These are phyloP conservation scores for Citrus trifoliata DNA, from an alignment of 345 rosid species.

Conservation along the genomic window DNA sequence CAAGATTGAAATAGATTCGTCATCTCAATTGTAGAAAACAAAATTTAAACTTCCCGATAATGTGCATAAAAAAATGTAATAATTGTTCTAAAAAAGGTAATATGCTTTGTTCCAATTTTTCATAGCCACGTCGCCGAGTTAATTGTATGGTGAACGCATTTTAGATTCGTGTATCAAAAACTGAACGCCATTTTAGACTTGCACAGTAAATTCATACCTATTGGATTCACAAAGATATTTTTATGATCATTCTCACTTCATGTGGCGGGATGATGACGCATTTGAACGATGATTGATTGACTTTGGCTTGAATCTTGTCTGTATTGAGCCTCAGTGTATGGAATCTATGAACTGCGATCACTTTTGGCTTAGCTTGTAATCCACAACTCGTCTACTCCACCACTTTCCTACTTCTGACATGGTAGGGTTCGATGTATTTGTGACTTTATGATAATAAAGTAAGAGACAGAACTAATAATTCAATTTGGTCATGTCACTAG, in stretches of 20 bases:
- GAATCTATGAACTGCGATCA: background rate
- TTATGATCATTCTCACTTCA: background rate
- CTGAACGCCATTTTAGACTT: background rate
- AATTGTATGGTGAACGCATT: too few species aligned
- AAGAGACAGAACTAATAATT: background rate
- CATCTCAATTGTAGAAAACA: too few species aligned
- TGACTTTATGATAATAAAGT: background rate
- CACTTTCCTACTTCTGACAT: background rate
- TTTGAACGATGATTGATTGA: background rate
- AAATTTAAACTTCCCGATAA: background rate
- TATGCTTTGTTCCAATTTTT: too few species aligned
- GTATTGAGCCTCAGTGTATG: background rate
- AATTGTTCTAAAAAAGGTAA: too few species aligned
- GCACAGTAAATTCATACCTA: background rate
- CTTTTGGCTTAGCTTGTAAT: background rate
- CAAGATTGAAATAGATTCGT: background rate
- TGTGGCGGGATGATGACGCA: background rate
- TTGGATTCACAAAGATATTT: too few species aligned
- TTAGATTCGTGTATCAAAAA: background rate
- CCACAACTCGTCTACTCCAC: background rate
- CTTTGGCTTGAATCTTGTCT: background rate
- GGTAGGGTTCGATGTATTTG: background rate
- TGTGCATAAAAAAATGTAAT: background rate
- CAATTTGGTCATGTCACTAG: background rate
- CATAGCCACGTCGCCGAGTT: too few species aligned